Conservation (phyloP, 2,329 filamentous ascomycete genomes). For the Lasiodiplodia citricola region DNA sequence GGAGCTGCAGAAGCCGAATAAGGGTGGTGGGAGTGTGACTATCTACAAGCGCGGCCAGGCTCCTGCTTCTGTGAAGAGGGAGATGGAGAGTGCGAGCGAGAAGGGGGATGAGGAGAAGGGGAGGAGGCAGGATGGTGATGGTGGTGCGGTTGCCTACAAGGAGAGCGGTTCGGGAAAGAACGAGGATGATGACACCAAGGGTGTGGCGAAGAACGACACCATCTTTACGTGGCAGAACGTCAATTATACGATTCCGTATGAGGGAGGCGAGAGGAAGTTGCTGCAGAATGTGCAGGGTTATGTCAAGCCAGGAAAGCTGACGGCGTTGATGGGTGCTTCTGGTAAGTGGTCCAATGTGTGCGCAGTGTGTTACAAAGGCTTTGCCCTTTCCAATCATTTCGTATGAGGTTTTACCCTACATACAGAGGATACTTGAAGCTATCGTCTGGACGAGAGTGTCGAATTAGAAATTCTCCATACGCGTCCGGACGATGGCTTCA, state of each 20-base stretch:
- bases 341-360: slow-evolving; percentile 47
- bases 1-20: slow-evolving; percentile 62
- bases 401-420: too few relatives aligned
- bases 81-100: slow-evolving; percentile 58
- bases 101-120: slow-evolving; percentile 58
- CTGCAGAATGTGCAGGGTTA: slow-evolving; percentile 71
- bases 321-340: slow-evolving; percentile 80
- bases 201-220: slow-evolving; percentile 65
- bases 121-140: slow-evolving; percentile 31
- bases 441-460: too few relatives aligned
- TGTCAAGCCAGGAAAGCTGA: slow-evolving; percentile 77
- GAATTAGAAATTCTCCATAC: too few relatives aligned
- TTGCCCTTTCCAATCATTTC: not conserved
- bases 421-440: too few relatives aligned
- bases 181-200: slow-evolving; percentile 46
- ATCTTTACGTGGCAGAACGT: slow-evolving; percentile 82
- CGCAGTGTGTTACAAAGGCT: not conserved
- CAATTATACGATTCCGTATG: slow-evolving; percentile 71
- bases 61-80: slow-evolving; percentile 62
- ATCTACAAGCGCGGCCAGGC: slow-evolving; percentile 69
- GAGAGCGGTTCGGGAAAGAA: slow-evolving; percentile 31
- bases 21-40: slow-evolving; percentile 64
- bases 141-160: slow-evolving; percentile 23
- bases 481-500: too few relatives aligned
- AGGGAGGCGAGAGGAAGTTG: slow-evolving; percentile 52